Base-by-base conservation (phyloP, 192 early-diverging fungal genomes). In the Allomyces javanicus region DNA sequence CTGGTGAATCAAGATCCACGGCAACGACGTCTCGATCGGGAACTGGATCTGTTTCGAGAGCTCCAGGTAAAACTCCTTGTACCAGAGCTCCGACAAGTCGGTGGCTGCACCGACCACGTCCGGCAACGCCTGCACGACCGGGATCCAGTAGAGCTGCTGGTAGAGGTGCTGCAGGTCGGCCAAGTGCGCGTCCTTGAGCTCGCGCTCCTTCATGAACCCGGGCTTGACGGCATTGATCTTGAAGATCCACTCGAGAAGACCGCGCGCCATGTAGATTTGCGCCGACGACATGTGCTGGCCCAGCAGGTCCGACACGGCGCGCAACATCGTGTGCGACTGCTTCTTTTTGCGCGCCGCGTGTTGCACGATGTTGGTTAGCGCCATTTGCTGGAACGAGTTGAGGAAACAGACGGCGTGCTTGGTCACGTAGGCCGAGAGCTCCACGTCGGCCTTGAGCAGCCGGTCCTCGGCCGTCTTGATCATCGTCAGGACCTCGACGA, bases 1-100 rank as follows among this genome's bases (percentile, higher is more conserved):
- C 50, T 72, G 68, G 25, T 81, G 77, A 5, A 69, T 71, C 50
- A 82, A 65, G 66, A 82, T 82, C 79, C 77, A 82, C 9, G 81
- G 81, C 23, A 82, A 67, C 10, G 80, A 82, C 64, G 72, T 82
- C 63, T 75, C 76, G 65, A 77, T 78, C 12, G 77, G 80, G 64
- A 82, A 82, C 71, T 82, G 81, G 17, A 79, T 73, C 66, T 80
- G 22, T 44, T 77, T 70, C 68, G 71, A 71, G 0, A 82, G 63
- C 58, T 82, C 81, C 63, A 82, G 70, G 61, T 78, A 82, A 64
- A 82, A 82, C 64, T 82, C 81, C 64, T 78, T 80, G 65, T 75
- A 80, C 81, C 81, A 82, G 24, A 82, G 66, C 25, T 78, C 71
- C 17, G 79, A 71, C 14, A 82, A 63, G 61, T 82, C 69, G 1